Base-by-base conservation (phyloP, 2,329 filamentous ascomycete genomes). In the Pseudopithomyces chartarum region DNA sequence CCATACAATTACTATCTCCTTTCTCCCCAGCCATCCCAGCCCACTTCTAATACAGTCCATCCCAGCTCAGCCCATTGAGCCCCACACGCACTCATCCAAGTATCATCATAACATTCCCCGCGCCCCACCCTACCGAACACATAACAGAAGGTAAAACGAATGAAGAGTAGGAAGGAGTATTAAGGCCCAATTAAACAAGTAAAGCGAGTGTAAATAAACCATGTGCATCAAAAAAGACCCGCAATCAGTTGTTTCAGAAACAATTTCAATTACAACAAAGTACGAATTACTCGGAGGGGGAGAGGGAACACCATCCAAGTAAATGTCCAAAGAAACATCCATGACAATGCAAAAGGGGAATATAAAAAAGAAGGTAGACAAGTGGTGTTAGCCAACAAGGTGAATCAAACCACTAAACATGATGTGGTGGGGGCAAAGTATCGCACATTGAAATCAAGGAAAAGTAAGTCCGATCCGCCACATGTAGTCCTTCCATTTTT, bases 401-500 rank as follows among this genome's bases (percentile, higher is more conserved):
- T 36, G 45, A 12, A 20, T 38, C 36, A 46, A 44, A 23, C 43
- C 38, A 44, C 43, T 45, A 56, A 59, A 53, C 44, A 23, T 36
- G 22, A n/a, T 29, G 26, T 39, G 34, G 47, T 29, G 13, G 47
- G n/a, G 47, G 19, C 58, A 63, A 71, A 71, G 46, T 72, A 70
- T 73, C 69, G 63, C 65, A 71, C 67, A 72, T 47, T 59, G 64
- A 65, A 71, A 65, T 61, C 61, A 61, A 67, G 65, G 58, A 60
- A 43, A 57, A 60, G 36, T 36, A 38, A 29, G 29, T 52, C 54
- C 45, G 15, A 38, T 42, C 44, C 39, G 23, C 32, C 33, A 42
- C 29, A 23, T 23, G 13, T 22, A 29, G 10, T 26, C 15, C 40
- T 8, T 40, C 38, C 38, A 17, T 17, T 15, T 17, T 40, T 17